These are phyloP conservation scores for Nicotiana paniculata DNA, from an alignment of 257 asterid genomes.

Conservation along the genomic window DNA sequence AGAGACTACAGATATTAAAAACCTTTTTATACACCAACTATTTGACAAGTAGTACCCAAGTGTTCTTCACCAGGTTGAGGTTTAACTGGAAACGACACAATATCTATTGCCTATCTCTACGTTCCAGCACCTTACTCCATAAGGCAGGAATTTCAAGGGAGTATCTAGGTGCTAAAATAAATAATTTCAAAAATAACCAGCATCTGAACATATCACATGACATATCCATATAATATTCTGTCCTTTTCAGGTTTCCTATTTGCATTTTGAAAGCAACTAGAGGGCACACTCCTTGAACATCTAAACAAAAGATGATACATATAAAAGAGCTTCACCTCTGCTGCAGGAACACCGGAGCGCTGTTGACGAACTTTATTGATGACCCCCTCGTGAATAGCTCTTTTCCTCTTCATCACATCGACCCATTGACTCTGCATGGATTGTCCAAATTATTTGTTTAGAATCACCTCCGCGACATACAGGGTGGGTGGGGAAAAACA, in stretches of 20 bases:
- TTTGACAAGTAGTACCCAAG: background rate
- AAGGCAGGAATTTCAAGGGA: background rate
- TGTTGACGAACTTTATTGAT: slow-evolving; percentile 72
- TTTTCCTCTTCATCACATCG: slow-evolving; percentile 86
- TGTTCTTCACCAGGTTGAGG: background rate
- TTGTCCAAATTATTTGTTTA: background rate
- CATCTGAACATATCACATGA: background rate
- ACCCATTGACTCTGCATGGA: slow-evolving; percentile 38
- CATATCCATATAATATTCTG: background rate
- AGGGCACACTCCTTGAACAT: background rate
- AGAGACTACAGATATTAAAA: background rate
- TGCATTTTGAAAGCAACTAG: background rate
- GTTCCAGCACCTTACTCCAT: background rate
- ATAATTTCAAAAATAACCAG: background rate
- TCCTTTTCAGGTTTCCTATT: background rate
- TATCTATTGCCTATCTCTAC: background rate
- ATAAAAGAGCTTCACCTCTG: slow-evolving; percentile 37
- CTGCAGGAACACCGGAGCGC: slow-evolving; percentile 33
- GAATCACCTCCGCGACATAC: slow-evolving; percentile 13
- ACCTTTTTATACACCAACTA: background rate
- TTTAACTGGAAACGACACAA: background rate
- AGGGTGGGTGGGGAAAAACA: background rate
- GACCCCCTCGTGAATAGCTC: slow-evolving; percentile 89
- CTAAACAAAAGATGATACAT: background rate
- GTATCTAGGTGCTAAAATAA: background rate